Base-by-base conservation (phyloP, 2,329 filamentous ascomycete genomes). In the Thelonectria olida region DNA sequence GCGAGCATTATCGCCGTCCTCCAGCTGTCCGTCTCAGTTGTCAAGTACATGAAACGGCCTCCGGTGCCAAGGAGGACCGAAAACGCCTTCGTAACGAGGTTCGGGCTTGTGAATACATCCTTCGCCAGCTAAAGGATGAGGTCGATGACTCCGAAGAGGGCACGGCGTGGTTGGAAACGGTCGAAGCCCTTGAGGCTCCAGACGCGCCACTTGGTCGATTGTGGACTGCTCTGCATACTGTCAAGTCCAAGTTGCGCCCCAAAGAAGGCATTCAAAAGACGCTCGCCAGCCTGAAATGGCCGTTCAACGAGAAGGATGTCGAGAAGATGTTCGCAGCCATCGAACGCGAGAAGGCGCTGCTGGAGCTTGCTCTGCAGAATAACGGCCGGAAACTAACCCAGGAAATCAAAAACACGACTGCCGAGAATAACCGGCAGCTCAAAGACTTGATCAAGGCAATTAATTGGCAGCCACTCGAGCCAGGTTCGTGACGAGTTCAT, bases 1-100 rank as follows among this genome's bases (percentile, higher is more conserved):
- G 58, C 70, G 3, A 70, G 63, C 48, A 53, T 71, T 44, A 66
- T 68, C 25, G 66, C 67, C 10, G 51, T 72, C 12, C n/a, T 72
- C 23, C 58, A 71, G 34, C 47, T 71, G 0, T 64, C 59, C 1
- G 39, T 56, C 5, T 47, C 64, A 23, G 67, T 71, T 7, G 51
- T 66, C 44, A 44, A 61, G 23, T 70, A 66, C 47, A 62, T 71
- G n/a, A 67, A 47, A 15, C 39, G 7, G 61, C 64, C 7, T 22
- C 48, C 15, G 67, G 68, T 20, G 62, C 65, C 1, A 47, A 54
- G 9, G 58, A 65, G 10, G 63, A 65, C 15, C 55, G 65, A 15
- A 63, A 39, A n/a, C 23, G 58, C 5, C 57, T 70, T 5, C 65
- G 63, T 23, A 51, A 65, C 10, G 68, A 68, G 20, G 27, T 70